Base-by-base conservation (phyloP, 108 stramenopile genomes). In the Nitzschia inconspicua region DNA sequence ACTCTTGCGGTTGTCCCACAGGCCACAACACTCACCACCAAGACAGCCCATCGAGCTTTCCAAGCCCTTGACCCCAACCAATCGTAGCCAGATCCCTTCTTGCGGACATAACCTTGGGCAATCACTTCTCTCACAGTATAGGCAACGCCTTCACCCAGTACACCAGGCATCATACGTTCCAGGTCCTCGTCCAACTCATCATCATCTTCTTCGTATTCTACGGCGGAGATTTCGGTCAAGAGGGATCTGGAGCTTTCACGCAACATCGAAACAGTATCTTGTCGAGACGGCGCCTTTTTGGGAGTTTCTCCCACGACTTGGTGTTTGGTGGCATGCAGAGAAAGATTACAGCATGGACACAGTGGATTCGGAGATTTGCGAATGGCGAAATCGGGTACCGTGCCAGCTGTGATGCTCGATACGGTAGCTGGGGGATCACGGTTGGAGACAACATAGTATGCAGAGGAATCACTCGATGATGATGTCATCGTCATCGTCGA, bases 81-180 rank as follows among this genome's bases (percentile, higher is more conserved):
- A 44, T 86, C 85, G 18, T 62, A 61, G 1, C 85, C 85, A 23
- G 81, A 75, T 0, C 85, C 85, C 51, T 86, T 86, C 67, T 86
- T 86, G 43, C 80, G 70, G 18, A 86, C n/a, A 76, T 78, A 83
- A n/a, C 82, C 81, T 55, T 86, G 73, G 9, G 63, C 77, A 10
- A 86, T 29, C 32, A 76, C 63, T 34, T 57, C 23, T 8, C 35
- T 68, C 4, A 74, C 66, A 22, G 44, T 50, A 35, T 76, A 81
- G 19, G 53, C 23, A 46, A 62, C 36, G n/a, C 75, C 79, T 16
- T 39, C 29, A 22, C 37, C 39, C 36, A 75, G 52, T 3, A 75
- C 65, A 10, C 74, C 74, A 2, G 74, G 74, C 43, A 81, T 41
- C 60, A 72, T 72, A 26, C 42, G 55, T 13, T 51, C 70, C 0